phyloP scores from a whole-genome alignment of 495 filamentous ascomycete species.

The Penicillium malachiteum region DNA sequence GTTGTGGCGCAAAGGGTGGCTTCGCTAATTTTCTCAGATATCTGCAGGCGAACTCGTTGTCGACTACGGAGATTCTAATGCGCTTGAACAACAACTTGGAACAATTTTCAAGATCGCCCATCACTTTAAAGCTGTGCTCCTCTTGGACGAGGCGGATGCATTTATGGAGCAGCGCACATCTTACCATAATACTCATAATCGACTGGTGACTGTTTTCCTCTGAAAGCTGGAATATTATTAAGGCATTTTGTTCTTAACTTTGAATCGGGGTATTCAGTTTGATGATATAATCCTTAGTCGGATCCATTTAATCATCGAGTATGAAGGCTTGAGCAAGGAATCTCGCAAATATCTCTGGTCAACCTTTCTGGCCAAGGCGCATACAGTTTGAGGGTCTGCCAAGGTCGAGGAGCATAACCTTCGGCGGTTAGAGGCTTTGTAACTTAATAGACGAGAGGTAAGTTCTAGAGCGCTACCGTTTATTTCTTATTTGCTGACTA shows the following conservation, averaged over 20 bases:
- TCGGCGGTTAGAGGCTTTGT: slow-evolving; percentile 13
- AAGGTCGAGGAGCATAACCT: slow-evolving; percentile 16
- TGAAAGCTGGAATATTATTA: slow-evolving; percentile 58
- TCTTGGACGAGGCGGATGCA: slow-evolving; percentile 48
- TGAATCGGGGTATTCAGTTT: slow-evolving; percentile 27
- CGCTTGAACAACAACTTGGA: slow-evolving; percentile 21
- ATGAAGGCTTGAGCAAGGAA: slow-evolving; percentile 31
- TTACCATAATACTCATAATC: slow-evolving; percentile 25
- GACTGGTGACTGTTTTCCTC: slow-evolving; percentile 45
- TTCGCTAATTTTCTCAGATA: slow-evolving; percentile 19
- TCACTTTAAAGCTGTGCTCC: slow-evolving; percentile 33
- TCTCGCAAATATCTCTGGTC: slow-evolving; percentile 26
- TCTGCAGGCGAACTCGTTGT: slow-evolving; percentile 21
- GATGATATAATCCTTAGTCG: slow-evolving; percentile 47
- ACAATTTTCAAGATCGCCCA: slow-evolving; percentile 27
- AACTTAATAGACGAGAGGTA: slow-evolving; percentile 28
- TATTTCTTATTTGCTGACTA: neutral
- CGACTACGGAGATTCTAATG: slow-evolving; percentile 18
- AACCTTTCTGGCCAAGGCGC: slow-evolving; percentile 13
- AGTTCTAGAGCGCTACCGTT: slow-evolving; percentile 3
- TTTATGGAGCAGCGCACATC: slow-evolving; percentile 32
- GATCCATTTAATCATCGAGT: slow-evolving; percentile 44
- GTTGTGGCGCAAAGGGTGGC: neutral
- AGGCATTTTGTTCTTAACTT: slow-evolving; percentile 35
- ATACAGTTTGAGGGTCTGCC: slow-evolving; percentile 18